A percentile compares a stretch with the other conserved stretches of the same genome.
Conservation (phyloP, 1,139 yeast genomes). For the Arxiozyma heterogenica region DNA sequence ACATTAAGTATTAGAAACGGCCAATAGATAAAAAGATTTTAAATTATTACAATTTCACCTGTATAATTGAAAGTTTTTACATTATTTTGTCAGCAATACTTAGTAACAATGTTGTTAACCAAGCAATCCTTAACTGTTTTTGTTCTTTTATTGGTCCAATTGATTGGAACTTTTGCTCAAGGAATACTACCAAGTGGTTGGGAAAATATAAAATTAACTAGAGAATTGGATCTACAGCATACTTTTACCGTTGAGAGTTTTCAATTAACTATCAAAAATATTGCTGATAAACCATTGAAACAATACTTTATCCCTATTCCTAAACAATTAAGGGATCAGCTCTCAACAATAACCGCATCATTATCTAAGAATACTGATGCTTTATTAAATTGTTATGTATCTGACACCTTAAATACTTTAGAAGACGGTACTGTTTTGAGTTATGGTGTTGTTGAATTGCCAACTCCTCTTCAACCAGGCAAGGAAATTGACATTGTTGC, state of each 20-base stretch:
- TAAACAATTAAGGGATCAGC: conserved; percentile 35
- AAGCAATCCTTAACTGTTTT: neutral
- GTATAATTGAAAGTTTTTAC: neutral
- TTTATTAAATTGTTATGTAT: conserved; percentile 27
- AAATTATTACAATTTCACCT: neutral
- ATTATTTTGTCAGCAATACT: neutral
- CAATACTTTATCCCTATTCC: conserved; percentile 50
- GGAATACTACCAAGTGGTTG: conserved; percentile 26
- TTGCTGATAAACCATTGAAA: conserved; percentile 43
- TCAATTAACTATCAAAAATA: conserved; percentile 49
- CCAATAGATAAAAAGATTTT: no score
- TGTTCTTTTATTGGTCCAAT: conserved; percentile 1
- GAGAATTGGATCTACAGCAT: conserved; percentile 55
- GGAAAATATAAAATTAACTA: conserved; percentile 30
- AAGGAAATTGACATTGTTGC: conserved; percentile 43
- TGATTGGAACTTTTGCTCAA: conserved; percentile 3
- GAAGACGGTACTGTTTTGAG: conserved; percentile 27
- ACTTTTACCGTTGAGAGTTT: conserved; percentile 60
- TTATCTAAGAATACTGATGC: conserved; percentile 29
- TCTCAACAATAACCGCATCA: conserved; percentile 43
- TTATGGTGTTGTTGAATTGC: conserved; percentile 45
- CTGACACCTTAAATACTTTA: conserved; percentile 28
- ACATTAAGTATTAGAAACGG: no score
- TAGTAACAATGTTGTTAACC: neutral
- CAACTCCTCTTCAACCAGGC: conserved; percentile 61